phyloP scores from a whole-genome alignment of 2,329 filamentous ascomycete species.

The Sordariomycetes sp. region DNA sequence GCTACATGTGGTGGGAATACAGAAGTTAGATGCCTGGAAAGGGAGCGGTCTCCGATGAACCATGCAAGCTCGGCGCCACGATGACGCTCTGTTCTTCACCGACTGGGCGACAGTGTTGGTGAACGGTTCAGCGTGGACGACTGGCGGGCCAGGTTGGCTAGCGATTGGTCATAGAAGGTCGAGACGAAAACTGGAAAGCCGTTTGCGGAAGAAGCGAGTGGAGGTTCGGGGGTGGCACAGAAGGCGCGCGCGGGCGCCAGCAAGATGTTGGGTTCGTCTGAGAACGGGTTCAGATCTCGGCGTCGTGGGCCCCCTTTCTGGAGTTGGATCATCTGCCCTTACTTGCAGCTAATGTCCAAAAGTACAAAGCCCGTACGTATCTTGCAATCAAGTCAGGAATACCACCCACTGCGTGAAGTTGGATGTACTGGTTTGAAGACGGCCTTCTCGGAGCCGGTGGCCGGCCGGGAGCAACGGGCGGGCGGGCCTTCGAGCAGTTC shows the following conservation, averaged over 20 bases:
- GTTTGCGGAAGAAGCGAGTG: neutral
- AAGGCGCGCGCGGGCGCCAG: too few species aligned
- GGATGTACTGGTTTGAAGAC: neutral
- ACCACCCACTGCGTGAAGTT: neutral
- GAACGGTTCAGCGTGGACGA: neutral
- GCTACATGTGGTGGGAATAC: neutral
- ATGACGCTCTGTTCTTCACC: neutral
- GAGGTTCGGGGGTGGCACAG: too few species aligned
- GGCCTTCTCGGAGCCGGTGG: neutral
- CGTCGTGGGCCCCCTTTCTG: too few species aligned
- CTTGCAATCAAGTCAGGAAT: too few species aligned
- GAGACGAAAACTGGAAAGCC: neutral
- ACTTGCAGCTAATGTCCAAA: too few species aligned
- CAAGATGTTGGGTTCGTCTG: too few species aligned
- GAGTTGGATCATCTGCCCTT: too few species aligned
- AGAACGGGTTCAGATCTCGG: too few species aligned
- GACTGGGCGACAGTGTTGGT: neutral
- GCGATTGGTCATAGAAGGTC: neutral
- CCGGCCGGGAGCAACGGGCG: neutral
- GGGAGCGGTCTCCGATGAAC: neutral
- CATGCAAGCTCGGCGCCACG: neutral
- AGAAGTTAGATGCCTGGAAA: neutral
- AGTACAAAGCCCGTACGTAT: too few species aligned
- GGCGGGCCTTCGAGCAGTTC: neutral
- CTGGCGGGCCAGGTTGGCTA: neutral